A percentile compares a stretch with the other conserved stretches of the same genome.
phyloP scores from a whole-genome alignment of 768 basidiomycete species.

The Neoboletus subvelutipes region DNA sequence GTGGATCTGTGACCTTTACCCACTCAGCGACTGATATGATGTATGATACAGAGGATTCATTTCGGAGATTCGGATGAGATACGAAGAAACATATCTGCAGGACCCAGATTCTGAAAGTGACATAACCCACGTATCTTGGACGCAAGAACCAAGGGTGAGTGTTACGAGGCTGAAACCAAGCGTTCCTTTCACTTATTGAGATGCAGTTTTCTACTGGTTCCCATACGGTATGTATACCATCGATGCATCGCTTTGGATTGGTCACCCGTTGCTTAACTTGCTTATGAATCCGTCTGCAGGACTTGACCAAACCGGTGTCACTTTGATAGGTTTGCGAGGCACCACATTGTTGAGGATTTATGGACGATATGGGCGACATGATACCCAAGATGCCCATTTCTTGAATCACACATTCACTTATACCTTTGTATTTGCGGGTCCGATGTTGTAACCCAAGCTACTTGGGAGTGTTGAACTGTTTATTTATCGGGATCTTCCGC shows the following conservation, averaged over 20 bases:
- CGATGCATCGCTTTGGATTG: not conserved
- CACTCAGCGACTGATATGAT: not conserved
- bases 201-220: slow-evolving; percentile 14
- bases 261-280: not conserved
- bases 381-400: slow-evolving; percentile 3
- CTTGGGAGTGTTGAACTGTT: not conserved
- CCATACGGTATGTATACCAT: slow-evolving; percentile 6
- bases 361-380: not conserved
- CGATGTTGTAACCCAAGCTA: not conserved
- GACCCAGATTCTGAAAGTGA: not conserved
- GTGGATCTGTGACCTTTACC: not conserved
- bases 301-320: slow-evolving; percentile 9
- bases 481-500: not conserved
- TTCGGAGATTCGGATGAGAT: slow-evolving; percentile 12
- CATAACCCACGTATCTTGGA: not conserved
- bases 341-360: too few relatives aligned
- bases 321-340: slow-evolving; percentile 7
- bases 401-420: not conserved
- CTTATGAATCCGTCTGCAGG: slow-evolving; percentile 4
- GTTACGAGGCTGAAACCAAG: not conserved
- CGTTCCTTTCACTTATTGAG: not conserved
- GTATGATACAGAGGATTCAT: slow-evolving; percentile 10
- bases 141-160: slow-evolving; percentile 26
- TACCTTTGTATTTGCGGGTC: not conserved
- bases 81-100: slow-evolving; percentile 5